These are phyloP conservation scores for Warburgia ugandensis DNA, from an alignment of 164 flowering plant genomes.

Conservation along the genomic window DNA sequence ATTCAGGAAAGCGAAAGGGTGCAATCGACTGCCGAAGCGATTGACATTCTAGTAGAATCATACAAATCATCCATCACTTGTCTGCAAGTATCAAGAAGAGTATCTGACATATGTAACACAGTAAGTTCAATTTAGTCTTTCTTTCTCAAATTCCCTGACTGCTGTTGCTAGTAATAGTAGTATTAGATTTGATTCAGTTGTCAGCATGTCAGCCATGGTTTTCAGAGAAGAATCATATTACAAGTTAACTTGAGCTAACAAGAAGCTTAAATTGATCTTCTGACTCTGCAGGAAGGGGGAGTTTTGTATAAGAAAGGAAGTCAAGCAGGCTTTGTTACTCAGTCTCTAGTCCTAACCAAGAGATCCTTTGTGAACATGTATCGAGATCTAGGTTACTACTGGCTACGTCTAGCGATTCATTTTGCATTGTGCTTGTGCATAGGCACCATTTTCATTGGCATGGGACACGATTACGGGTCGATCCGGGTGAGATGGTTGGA, in stretches of 20 bases:
- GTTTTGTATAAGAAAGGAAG: slow-evolving; percentile 15
- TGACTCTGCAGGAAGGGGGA: background rate
- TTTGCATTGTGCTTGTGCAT: slow-evolving; percentile 26
- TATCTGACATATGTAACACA: slow-evolving; percentile 22
- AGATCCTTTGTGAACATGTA: slow-evolving; percentile 55
- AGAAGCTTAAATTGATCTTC: background rate
- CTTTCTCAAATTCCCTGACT: too few species aligned
- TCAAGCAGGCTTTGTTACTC: slow-evolving; percentile 31
- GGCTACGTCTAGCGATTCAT: slow-evolving; percentile 46
- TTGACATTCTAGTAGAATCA: slow-evolving; percentile 30
- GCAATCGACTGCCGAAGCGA: slow-evolving; percentile 22
- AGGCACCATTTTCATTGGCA: slow-evolving; percentile 41
- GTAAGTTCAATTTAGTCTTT: slow-evolving; percentile 19
- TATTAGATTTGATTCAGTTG: too few species aligned
- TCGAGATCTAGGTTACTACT: slow-evolving; percentile 62
- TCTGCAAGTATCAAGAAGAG: slow-evolving; percentile 16
- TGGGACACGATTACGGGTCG: slow-evolving; percentile 29
- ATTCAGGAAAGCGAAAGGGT: slow-evolving; percentile 29
- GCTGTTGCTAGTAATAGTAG: too few species aligned
- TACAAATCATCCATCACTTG: slow-evolving; percentile 35
- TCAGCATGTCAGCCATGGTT: too few species aligned
- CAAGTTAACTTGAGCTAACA: background rate
- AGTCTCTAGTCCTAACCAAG: slow-evolving; percentile 33
- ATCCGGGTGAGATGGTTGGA: slow-evolving; percentile 29
- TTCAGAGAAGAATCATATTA: too few species aligned